These are phyloP conservation scores for Lasiodiplodia hormozganensis DNA, from an alignment of 2,329 filamentous ascomycete species.

Conservation along the genomic window DNA sequence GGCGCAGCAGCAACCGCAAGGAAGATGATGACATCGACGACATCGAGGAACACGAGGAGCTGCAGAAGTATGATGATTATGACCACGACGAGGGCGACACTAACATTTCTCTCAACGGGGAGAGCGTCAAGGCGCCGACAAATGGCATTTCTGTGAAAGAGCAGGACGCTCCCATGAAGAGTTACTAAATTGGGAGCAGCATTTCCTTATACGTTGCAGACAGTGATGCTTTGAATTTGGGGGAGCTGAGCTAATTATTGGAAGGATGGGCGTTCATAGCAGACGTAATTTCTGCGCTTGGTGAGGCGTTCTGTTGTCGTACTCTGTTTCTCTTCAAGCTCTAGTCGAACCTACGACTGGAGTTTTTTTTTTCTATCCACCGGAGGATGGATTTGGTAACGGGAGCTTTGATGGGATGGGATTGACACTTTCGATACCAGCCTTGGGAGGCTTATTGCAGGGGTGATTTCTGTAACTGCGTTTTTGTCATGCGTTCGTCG, in stretches of 20 bases:
- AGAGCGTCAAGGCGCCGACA: conserved; percentile 4
- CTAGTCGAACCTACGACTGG: background rate
- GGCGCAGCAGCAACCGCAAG: conserved; percentile 27
- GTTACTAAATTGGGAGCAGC: conserved; percentile 14
- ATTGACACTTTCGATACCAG: conserved; percentile 22
- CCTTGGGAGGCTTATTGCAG: background rate
- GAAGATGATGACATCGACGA: conserved; percentile 26
- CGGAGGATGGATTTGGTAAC: background rate
- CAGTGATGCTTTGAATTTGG: background rate
- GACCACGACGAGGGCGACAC: conserved; percentile 20
- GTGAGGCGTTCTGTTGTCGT: conserved; percentile 8
- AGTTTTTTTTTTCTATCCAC: background rate
- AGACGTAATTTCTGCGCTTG: conserved; percentile 13
- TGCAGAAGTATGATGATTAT: conserved; percentile 8
- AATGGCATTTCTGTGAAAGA: background rate
- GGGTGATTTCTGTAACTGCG: background rate
- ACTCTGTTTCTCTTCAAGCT: background rate
- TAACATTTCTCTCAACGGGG: background rate
- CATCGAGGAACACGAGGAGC: conserved; percentile 25
- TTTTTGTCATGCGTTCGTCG: conserved; percentile 14
- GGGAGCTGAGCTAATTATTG: conserved; percentile 15
- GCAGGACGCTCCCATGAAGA: background rate
- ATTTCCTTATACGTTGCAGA: background rate
- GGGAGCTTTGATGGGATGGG: conserved; percentile 21
- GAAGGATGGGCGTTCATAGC: conserved; percentile 20